Base-by-base conservation (phyloP, 2,329 filamentous ascomycete species). In the Arthrinium puccinioides region DNA sequence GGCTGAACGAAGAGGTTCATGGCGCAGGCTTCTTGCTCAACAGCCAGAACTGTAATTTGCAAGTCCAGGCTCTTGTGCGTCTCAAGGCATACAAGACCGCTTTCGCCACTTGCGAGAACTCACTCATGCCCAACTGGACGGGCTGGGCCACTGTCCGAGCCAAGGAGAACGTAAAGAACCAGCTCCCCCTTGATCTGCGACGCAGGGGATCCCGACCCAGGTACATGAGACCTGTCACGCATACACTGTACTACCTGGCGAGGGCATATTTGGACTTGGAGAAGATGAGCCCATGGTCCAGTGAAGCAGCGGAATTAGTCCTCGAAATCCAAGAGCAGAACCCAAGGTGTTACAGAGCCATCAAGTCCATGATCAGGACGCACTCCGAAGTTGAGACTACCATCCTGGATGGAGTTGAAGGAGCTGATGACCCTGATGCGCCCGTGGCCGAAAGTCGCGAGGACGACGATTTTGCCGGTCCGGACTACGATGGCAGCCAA, bases 31-130 rank as follows among this genome's bases (percentile, higher is more conserved):
- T 90, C 63, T 64, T 67, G 20, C 61, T 96, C 40, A 82, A 87
- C 52, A 81, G 76, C 54, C 73, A 72, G 49, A 88, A 86, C 48
- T 94, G 87, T 87, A 92, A 94, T 55, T 69, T 74, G 35, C 80
- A 85, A 45, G 72, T 95, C 38, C 76, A 83, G 49, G 61, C 71
- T 35, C 75, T 96, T 20, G 76, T 79, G 18, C 64, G 69, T 11
- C 67, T 78, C 37, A 70, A 72, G 31, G 68, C 72, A 31, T 72
- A 74, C 49, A 61, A 76, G 32, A 69, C 82, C 15, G 88, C 88
- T 25, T 94, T 92, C 60, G 55, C 64, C 16, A 62, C 81, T 36
- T 90, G 85, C 54, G 90, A 97, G 63, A 62, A 69, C 19, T 76
- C 78, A 42, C 79, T 97, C 38, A 94, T 95, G 74, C 71, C 75